phyloP scores from a whole-genome alignment of 495 filamentous ascomycete species.

The Neohortaea acidophila region DNA sequence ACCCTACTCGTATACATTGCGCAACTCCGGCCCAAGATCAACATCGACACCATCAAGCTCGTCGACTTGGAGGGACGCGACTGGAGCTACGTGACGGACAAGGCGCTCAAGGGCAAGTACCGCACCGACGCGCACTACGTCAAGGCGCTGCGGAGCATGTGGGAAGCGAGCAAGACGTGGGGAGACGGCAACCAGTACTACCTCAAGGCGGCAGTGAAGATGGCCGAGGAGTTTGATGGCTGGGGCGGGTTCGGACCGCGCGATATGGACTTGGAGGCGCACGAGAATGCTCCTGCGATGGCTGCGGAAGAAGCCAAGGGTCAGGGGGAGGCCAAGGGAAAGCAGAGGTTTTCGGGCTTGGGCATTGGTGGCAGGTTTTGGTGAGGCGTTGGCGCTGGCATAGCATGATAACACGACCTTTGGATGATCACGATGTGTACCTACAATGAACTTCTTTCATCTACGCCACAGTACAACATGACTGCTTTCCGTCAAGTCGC shows the following conservation, averaged over 20 bases:
- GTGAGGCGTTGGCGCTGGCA: not conserved
- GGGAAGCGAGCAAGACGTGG: conserved; percentile 64
- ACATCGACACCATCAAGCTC: conserved; percentile 44
- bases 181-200: conserved; percentile 64
- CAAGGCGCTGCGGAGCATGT: conserved; percentile 62
- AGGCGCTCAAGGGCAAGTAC: conserved; percentile 49
- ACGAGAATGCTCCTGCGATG: conserved; percentile 1
- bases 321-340: not conserved
- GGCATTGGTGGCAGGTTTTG: not conserved
- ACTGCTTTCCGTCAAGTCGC: not conserved
- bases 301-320: not conserved
- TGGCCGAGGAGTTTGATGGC: conserved; percentile 60
- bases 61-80: conserved; percentile 45
- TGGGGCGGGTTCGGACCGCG: conserved; percentile 46
- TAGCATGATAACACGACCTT: not conserved
- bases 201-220: conserved; percentile 62
- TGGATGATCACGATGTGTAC: not conserved
- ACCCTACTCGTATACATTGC: conserved; percentile 61
- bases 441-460: too few species aligned
- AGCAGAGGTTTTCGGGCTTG: not conserved
- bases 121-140: conserved; percentile 67
- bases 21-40: conserved; percentile 54
- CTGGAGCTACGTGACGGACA: conserved; percentile 61
- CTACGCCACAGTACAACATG: too few species aligned
- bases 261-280: conserved; percentile 8